Conservation (phyloP, 371 early-diverging fungal genomes). For the Mortierella sp. region DNA sequence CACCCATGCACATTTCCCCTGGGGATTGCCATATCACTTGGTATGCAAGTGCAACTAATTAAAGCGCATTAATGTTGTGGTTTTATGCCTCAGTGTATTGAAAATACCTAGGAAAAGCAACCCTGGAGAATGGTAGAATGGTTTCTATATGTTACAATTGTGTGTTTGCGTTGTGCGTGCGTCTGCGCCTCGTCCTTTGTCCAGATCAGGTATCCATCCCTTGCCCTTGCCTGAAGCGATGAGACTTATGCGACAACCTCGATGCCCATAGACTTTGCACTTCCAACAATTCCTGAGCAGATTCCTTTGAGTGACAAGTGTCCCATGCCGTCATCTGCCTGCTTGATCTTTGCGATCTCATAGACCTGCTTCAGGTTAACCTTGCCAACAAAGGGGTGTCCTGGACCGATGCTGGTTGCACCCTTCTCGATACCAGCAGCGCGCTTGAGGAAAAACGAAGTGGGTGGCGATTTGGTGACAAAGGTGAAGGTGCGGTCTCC, state of each 20-base stretch:
- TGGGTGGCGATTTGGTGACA: constrained; percentile 89
- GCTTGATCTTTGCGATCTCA: constrained; percentile 94
- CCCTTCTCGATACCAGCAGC: constrained; percentile 95
- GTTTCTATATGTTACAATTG: constrained; percentile 9
- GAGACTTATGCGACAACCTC: constrained; percentile 81
- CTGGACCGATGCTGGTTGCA: constrained; percentile 80
- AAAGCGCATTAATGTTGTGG: too few relatives aligned
- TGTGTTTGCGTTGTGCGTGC: constrained; percentile 4
- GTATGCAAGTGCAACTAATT: too few relatives aligned
- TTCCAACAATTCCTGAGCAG: constrained; percentile 81
- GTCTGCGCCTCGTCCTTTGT: constrained; percentile 1
- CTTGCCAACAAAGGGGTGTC: constrained; percentile 73
- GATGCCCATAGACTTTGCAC: constrained; percentile 89
- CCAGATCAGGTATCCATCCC: too few relatives aligned
- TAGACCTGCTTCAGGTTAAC: constrained; percentile 94
- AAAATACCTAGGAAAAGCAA: background rate
- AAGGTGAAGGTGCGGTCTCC: constrained; percentile 94
- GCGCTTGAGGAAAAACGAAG: constrained; percentile 88
- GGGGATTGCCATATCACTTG: too few relatives aligned
- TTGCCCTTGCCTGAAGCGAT: too few relatives aligned
- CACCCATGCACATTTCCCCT: too few relatives aligned
- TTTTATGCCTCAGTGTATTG: too few relatives aligned
- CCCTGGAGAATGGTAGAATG: background rate
- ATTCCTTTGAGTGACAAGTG: constrained; percentile 79
- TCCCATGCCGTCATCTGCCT: constrained; percentile 82